phyloP scores from a whole-genome alignment of 208 protist species.

The Kentomonas sorsogonicus region DNA sequence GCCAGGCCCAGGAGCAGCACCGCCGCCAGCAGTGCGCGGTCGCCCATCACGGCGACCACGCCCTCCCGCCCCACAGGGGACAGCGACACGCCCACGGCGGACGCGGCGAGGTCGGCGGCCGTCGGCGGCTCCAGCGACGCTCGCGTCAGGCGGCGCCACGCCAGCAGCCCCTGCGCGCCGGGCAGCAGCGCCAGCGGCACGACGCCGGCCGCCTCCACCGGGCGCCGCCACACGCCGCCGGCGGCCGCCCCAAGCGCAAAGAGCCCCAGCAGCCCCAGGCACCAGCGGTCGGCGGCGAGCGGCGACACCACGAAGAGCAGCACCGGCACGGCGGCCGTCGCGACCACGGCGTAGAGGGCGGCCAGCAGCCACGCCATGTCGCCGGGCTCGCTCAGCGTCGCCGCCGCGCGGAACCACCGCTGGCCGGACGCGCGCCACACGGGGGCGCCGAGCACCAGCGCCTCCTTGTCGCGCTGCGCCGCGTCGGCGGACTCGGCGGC shows the following conservation, averaged over 20 bases:
- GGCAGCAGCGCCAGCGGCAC: constrained; percentile 8
- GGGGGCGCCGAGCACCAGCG: no score
- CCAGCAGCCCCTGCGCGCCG: neutral
- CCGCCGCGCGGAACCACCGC: constrained; percentile 14
- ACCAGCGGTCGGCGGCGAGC: no score
- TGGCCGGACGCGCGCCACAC: no score
- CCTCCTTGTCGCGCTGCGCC: no score
- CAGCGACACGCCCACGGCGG: neutral
- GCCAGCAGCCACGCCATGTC: constrained; percentile 20
- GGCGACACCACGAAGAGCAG: no score
- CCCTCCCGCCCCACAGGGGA: constrained; percentile 7
- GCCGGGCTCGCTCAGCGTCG: constrained; percentile 18
- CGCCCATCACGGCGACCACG: neutral
- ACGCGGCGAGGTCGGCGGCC: no score
- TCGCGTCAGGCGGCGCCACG: neutral
- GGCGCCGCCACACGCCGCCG: no score
- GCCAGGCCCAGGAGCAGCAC: constrained; percentile 6
- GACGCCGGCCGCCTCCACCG: constrained; percentile 1
- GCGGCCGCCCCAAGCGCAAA: no score
- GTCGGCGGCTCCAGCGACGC: no score
- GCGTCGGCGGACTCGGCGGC: no score
- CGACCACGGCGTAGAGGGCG: constrained; percentile 6
- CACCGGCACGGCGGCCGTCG: constrained; percentile 18
- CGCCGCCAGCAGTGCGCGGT: constrained; percentile 1
- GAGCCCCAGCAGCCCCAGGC: no score